A percentile compares a stretch with the other conserved stretches of the same genome.
Conservation (phyloP, 2,329 filamentous ascomycete species). For the Cladosporium oxysporum region DNA sequence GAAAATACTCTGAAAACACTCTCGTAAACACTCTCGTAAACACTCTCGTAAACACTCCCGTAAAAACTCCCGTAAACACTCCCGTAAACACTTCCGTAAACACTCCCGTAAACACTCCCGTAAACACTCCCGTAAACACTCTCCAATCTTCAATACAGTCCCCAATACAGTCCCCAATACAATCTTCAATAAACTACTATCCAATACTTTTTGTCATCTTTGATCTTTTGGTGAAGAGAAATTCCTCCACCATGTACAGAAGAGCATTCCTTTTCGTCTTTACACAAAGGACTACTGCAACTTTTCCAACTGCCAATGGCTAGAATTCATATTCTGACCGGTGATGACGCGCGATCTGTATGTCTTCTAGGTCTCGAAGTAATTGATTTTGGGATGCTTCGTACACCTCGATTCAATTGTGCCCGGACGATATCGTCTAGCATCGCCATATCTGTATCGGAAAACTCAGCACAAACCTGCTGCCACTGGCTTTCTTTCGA, state of each 20-base stretch:
- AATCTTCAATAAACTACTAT: no score
- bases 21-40: no score
- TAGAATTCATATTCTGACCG: not conserved
- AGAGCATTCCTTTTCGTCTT: slow-evolving; percentile 1
- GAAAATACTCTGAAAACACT: no score
- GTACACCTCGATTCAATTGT: slow-evolving; percentile 7
- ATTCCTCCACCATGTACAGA: slow-evolving; percentile 3
- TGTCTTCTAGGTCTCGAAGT: slow-evolving; percentile 9
- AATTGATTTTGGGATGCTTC: slow-evolving; percentile 1
- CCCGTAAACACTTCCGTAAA: no score
- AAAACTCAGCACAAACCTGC: slow-evolving; percentile 6
- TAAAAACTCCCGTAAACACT: no score
- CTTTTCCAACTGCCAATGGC: not conserved
- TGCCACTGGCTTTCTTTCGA: slow-evolving; percentile 9
- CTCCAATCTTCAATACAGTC: no score
- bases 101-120: no score
- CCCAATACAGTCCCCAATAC: no score
- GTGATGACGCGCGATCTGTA: slow-evolving; percentile 4
- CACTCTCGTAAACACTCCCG: no score
- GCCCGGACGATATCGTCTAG: slow-evolving; percentile 9
- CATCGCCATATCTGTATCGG: slow-evolving; percentile 12
- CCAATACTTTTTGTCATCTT: not conserved
- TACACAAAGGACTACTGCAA: not conserved
- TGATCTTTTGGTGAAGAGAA: slow-evolving; percentile 4
- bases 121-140: no score